Evolutionary conservation across 306 rosid species (phyloP), one percentile per base, ranked within the genome.

Genomic region (Carpinus fangiana): DNA sequence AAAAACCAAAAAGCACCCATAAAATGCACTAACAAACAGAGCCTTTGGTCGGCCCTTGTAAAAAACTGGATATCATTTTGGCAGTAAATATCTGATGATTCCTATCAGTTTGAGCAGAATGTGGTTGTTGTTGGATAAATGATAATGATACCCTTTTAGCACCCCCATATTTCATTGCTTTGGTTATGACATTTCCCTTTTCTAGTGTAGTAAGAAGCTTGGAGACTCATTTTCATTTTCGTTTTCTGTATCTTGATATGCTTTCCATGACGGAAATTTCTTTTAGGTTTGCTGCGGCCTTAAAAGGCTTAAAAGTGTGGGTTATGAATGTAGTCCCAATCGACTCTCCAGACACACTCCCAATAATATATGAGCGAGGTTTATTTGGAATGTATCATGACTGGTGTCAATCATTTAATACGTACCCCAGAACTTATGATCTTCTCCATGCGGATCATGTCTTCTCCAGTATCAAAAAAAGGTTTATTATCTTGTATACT

Each of bases 351-450:
- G 92, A 93, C 84, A 93, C 97, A 17, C 87, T 93, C 61, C 84
- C 93, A 38, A 81, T 89, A 80, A 90, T 93, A 57, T 90, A 82
- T 46, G 97, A 93, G 84, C 97, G 96, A 18, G 97, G 97, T 69
- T 81, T 93, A 73, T 75, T 88, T 17, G 97, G 97, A 43, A 85
- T 93, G 23, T 93, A 93, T 78, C 97, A 93, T 61, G 93, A 93
- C 73, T 93, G 97, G 97, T 90, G 97, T 31, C 96, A 93, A 81
- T 89, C 97, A 5, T 89, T 90, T 84, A 90, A 81, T 72, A 90
- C 96, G 59, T 93, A 93, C 78, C 97, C 97, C 26, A 81, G 97
- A 79, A 76, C 93, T 64, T 90, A 93, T 61, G 97, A 93, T 89
- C 90, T 93, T 85, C 84, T 93, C 53, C 91, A 93, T 76, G 97